phyloP scores from a whole-genome alignment of 1,139 yeast genomes.

The Debaryomyces coudertii region DNA sequence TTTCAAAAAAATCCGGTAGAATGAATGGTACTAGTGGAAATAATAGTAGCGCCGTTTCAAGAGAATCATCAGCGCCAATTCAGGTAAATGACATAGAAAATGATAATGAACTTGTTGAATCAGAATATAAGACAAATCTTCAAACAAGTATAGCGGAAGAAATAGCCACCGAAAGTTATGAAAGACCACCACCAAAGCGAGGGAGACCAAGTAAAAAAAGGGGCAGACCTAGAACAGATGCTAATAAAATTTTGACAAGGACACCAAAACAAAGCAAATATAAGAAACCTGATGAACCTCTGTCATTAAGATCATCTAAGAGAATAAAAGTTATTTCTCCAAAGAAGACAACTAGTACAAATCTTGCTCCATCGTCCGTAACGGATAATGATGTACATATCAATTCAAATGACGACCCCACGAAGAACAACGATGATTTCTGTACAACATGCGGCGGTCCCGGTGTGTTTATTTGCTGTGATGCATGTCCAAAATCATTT shows the following conservation, averaged over 20 bases:
- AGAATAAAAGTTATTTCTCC: slow-evolving; percentile 49
- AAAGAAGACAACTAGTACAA: slow-evolving; percentile 35
- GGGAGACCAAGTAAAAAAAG: slow-evolving; percentile 10
- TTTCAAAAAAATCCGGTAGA: slow-evolving; percentile 11
- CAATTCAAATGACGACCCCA: slow-evolving; percentile 26
- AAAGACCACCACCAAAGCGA: slow-evolving; percentile 26
- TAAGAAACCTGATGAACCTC: slow-evolving; percentile 14
- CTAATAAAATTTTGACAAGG: slow-evolving; percentile 17
- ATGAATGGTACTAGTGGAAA: slow-evolving; percentile 4
- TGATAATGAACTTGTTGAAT: slow-evolving; percentile 14
- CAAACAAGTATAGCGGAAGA: slow-evolving; percentile 38
- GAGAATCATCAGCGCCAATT: slow-evolving; percentile 3
- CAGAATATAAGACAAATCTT: slow-evolving; percentile 28
- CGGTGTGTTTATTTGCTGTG: slow-evolving; percentile 92
- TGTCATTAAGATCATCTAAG: slow-evolving; percentile 27
- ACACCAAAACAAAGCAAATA: slow-evolving; percentile 18
- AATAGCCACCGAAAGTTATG: slow-evolving; percentile 36
- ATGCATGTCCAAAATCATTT: slow-evolving; percentile 87
- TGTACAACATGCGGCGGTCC: slow-evolving; percentile 88
- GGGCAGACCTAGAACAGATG: slow-evolving; percentile 14
- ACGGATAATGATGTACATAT: slow-evolving; percentile 11
- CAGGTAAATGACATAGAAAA: slow-evolving; percentile 6
- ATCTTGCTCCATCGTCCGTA: slow-evolving; percentile 30
- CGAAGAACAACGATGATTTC: slow-evolving; percentile 75
- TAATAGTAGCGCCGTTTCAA: slow-evolving; percentile 5